Evolutionary conservation across 192 early-diverging fungal genomes (phyloP).

Genomic region (Allomyces macrogynus): DNA sequence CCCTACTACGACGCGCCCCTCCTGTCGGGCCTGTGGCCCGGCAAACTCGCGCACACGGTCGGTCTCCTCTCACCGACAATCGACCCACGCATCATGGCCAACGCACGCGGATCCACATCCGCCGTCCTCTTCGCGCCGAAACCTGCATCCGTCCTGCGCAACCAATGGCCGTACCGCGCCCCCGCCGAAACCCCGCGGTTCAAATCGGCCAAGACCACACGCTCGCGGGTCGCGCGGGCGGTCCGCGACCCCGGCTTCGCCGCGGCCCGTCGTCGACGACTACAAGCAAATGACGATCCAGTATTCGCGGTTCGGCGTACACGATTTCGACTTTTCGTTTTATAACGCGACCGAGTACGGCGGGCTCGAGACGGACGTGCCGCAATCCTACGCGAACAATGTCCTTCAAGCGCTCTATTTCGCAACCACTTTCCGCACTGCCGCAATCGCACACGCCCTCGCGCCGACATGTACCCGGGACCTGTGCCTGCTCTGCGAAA

Average conservation of each 20-base stretch:
- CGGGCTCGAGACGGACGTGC: conserved; percentile 80
- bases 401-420: conserved; percentile 73
- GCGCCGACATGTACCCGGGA: conserved; percentile 38
- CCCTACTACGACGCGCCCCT: conserved; percentile 57
- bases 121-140: conserved; percentile 84
- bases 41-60: conserved; percentile 37
- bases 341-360: conserved; percentile 75
- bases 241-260: background rate
- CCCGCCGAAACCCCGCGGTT: background rate
- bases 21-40: conserved; percentile 51
- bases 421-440: conserved; percentile 31
- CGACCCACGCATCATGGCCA: conserved; percentile 47
- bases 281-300: background rate
- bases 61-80: conserved; percentile 53
- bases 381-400: conserved; percentile 77
- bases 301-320: conserved; percentile 83
- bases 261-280: background rate
- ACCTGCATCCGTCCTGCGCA: conserved; percentile 49
- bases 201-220: background rate
- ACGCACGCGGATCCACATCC: conserved; percentile 33
- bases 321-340: conserved; percentile 93
- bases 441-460: conserved; percentile 54
- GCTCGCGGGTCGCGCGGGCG: background rate
- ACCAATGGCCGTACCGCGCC: conserved; percentile 24
- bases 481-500: conserved; percentile 72